Evolutionary conservation across 1,284 basidiomycete species (phyloP).

Genomic region (Ganoderma lucidum): DNA sequence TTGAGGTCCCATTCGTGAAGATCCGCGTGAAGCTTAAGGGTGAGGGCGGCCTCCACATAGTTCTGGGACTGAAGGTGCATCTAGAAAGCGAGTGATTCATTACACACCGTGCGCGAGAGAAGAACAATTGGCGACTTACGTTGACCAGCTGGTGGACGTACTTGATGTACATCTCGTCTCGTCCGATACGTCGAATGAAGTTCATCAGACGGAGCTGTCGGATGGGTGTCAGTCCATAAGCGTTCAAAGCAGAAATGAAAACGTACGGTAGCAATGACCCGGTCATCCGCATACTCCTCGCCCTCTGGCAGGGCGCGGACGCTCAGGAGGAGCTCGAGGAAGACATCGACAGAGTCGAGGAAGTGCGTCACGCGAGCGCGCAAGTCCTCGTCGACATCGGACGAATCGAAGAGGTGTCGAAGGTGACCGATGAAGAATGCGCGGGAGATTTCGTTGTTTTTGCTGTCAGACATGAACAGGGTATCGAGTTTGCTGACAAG

Average conservation of each 20-base stretch:
- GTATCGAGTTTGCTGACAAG: slow-evolving; percentile 94
- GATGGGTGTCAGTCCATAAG: background rate
- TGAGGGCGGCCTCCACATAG: slow-evolving; percentile 92
- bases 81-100: slow-evolving; percentile 42
- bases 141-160: slow-evolving; percentile 95
- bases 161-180: slow-evolving; percentile 92
- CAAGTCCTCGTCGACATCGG: slow-evolving; percentile 82
- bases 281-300: slow-evolving; percentile 94
- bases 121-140: slow-evolving; percentile 51
- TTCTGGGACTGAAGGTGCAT: slow-evolving; percentile 90
- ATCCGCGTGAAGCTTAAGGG: slow-evolving; percentile 93
- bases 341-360: slow-evolving; percentile 90
- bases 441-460: slow-evolving; percentile 89
- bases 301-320: slow-evolving; percentile 94
- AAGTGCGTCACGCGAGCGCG: slow-evolving; percentile 83
- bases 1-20: slow-evolving; percentile 90
- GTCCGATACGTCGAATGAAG: slow-evolving; percentile 86
- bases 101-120: background rate
- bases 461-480: slow-evolving; percentile 91
- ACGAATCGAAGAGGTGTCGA: slow-evolving; percentile 85
- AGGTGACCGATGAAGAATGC: slow-evolving; percentile 96
- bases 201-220: slow-evolving; percentile 88
- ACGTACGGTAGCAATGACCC: slow-evolving; percentile 86
- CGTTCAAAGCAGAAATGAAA: background rate
- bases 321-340: slow-evolving; percentile 92